Percentiles rank a stretch among this genome's conserved stretches.
These are phyloP conservation scores for Aspergillus intermedius DNA, from an alignment of 2,329 filamentous ascomycete species.

Conservation along the genomic window DNA sequence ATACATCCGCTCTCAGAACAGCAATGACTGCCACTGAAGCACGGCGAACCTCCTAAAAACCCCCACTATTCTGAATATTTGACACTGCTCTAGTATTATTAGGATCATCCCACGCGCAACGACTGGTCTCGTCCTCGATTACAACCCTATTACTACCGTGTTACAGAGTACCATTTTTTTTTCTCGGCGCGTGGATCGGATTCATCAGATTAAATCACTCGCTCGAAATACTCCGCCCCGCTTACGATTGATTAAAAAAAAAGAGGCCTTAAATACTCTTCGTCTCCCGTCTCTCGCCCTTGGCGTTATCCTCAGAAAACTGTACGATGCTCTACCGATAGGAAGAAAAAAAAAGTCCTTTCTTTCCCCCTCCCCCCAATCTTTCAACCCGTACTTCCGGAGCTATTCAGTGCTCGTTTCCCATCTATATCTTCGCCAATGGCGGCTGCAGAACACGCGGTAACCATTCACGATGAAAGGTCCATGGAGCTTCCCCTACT, in stretches of 20 bases:
- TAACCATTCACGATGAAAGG: constrained; percentile 33
- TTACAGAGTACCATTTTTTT: constrained; percentile 3
- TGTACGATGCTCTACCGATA: constrained; percentile 26
- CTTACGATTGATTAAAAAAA: not conserved
- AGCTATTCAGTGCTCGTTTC: constrained; percentile 3
- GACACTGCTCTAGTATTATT: not conserved
- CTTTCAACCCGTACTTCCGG: not conserved
- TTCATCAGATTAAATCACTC: constrained; percentile 13
- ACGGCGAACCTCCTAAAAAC: too few species aligned
- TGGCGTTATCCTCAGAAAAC: not conserved
- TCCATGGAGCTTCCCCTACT: constrained; percentile 35
- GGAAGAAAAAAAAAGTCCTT: constrained; percentile 1
- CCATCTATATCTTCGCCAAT: constrained; percentile 20
- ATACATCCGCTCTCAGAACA: constrained; percentile 2
- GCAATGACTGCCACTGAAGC: not conserved
- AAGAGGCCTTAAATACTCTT: constrained; percentile 5
- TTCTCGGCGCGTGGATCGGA: constrained; percentile 13
- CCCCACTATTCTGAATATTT: not conserved
- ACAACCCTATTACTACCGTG: constrained; percentile 1
- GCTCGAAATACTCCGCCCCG: constrained; percentile 17
- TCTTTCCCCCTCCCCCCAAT: not conserved
- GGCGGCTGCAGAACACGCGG: constrained; percentile 33
- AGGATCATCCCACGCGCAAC: not conserved
- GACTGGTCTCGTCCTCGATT: not conserved
- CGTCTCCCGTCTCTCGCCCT: not conserved